Percentiles rank a stretch among this genome's conserved stretches.
phyloP scores from a whole-genome alignment of 345 rosid genomes.

The Eucalyptus viminalis region DNA sequence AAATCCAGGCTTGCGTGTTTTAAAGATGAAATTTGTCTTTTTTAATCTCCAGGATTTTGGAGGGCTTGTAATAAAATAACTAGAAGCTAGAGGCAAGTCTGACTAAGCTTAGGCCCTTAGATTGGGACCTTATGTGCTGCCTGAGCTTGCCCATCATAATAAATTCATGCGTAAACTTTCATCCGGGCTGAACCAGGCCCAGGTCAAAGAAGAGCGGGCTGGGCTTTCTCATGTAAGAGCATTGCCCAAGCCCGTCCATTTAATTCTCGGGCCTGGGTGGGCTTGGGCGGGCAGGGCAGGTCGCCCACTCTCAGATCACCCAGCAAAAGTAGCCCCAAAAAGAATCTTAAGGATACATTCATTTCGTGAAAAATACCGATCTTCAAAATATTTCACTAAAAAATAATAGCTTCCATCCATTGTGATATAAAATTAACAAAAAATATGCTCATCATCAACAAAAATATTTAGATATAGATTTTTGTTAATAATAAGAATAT shows the following conservation, averaged over 20 bases:
- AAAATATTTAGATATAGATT: background rate
- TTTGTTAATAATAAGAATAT: background rate
- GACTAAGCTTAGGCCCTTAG: background rate
- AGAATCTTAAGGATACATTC: background rate
- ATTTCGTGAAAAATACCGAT: fast-evolving
- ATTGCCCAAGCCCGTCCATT: background rate
- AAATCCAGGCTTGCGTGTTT: background rate
- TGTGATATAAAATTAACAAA: background rate
- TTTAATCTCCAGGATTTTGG: background rate
- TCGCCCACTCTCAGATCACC: background rate
- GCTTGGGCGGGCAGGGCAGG: background rate
- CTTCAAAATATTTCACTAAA: background rate
- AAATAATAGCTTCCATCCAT: background rate
- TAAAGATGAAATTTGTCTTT: background rate
- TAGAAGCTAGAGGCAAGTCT: background rate
- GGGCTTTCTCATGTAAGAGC: background rate
- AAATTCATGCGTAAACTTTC: background rate
- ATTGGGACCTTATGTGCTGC: background rate
- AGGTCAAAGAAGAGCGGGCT: background rate
- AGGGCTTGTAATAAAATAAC: background rate
- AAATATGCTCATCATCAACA: background rate
- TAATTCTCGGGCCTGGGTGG: background rate
- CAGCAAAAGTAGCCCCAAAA: background rate
- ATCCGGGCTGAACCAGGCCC: fast-evolving
- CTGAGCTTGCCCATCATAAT: background rate